Evolutionary conservation across 1,284 basidiomycete genomes (phyloP), one percentile per base, ranked within the genome.

Genomic region (Ganoderma lingzhi): DNA sequence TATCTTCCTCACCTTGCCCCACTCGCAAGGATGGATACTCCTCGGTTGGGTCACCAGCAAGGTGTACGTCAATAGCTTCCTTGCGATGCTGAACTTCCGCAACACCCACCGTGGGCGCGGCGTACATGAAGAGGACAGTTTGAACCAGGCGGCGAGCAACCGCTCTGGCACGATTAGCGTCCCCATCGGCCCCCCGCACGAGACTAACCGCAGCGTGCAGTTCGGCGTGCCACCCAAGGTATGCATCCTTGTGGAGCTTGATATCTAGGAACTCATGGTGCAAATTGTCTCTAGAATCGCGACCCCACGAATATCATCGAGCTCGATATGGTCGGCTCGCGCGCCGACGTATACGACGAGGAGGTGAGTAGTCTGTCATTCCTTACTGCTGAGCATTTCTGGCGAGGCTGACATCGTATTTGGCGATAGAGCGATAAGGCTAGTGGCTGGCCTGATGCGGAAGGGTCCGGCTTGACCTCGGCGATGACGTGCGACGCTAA

Each of bases 11-110:
- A 71, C 74, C 6, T 70, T 75, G n/a, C 81, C 82, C 0, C 72
- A 73, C 12, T 75, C 71, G 48, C 80, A 73, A 60, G 75, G 73
- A 53, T 83, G 82, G 83, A 71, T 84, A 51, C 74, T 80, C 17
- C 68, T 83, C 23, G 79, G 83, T 67, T 82, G 83, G 78, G 62
- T 82, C 15, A 67, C 77, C 6, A 70, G 75, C 70, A 84, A 83
- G 70, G 72, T 73, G 41, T 78, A 78, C 71, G 66, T 71, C 64
- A 78, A 77, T 64, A 76, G 75, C 63, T 19, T 75, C 19, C 67
- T 78, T 12, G 70, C 73, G 30, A 77, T 76, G 77, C 78, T 83
- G 35, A 83, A 82, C 67, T 76, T 74, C 67, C 82, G 82, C 42
- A 72, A 78, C 30, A 68, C 76, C 2, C 71, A 67, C 42, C 73